phyloP scores from a whole-genome alignment of 345 rosid species.

The Sapria himalayana region DNA sequence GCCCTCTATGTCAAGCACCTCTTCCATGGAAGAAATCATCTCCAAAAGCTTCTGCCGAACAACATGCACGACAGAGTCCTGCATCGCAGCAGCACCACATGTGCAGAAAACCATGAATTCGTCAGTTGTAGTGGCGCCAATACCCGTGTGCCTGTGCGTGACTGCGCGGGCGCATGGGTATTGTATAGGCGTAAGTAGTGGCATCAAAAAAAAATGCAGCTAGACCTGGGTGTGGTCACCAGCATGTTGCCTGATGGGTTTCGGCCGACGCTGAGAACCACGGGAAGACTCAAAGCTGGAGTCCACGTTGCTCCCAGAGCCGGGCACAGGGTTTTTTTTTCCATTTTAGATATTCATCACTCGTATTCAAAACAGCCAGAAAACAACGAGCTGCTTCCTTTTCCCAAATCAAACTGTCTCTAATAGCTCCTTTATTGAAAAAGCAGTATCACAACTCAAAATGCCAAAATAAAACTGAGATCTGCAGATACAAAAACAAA shows the following conservation, averaged over 20 bases:
- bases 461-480: too few species aligned
- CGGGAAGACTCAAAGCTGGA: slow-evolving; percentile 10
- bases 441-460: too few species aligned
- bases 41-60: slow-evolving; percentile 31
- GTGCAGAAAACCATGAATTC: background rate
- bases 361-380: slow-evolving; percentile 35
- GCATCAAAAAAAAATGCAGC: too few species aligned
- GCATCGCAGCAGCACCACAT: background rate
- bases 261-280: slow-evolving; percentile 7
- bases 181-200: too few species aligned
- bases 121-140: background rate
- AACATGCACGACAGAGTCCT: slow-evolving; percentile 46
- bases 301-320: slow-evolving; percentile 7
- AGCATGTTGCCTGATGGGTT: slow-evolving; percentile 23
- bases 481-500: too few species aligned
- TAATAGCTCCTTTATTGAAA: slow-evolving; percentile 37
- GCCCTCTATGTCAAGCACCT: slow-evolving; percentile 13
- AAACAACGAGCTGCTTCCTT: slow-evolving; percentile 33
- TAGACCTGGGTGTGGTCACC: slow-evolving; percentile 82
- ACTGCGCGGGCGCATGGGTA: too few species aligned
- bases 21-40: slow-evolving; percentile 19
- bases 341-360: slow-evolving; percentile 56
- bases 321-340: slow-evolving; percentile 18
- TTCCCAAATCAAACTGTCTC: slow-evolving; percentile 27
- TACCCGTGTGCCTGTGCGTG: too few species aligned